Percentiles rank a stretch among this genome's conserved stretches.
Conservation (phyloP, 371 early-diverging fungal genomes). For the Rhizopus delemar region DNA sequence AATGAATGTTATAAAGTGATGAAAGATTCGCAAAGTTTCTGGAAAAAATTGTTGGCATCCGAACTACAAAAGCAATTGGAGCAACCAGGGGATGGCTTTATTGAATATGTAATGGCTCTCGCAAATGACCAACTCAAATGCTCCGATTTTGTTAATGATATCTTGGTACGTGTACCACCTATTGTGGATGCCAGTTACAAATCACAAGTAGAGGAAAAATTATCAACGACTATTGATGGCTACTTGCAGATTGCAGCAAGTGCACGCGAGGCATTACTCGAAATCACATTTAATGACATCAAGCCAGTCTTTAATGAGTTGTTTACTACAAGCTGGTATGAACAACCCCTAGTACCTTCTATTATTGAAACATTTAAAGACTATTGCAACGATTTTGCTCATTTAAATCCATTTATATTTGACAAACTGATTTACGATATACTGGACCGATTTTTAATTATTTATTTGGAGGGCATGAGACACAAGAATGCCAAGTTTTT, state of each 20-base stretch:
- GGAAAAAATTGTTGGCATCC: constrained; percentile 68
- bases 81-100: constrained; percentile 75
- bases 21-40: constrained; percentile 77
- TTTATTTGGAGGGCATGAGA: constrained; percentile 81
- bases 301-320: constrained; percentile 70
- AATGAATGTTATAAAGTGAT: constrained; percentile 83
- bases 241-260: constrained; percentile 80
- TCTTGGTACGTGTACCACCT: constrained; percentile 66
- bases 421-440: constrained; percentile 80
- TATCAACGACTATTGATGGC: constrained; percentile 73
- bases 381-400: constrained; percentile 83
- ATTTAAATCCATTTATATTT: constrained; percentile 86
- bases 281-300: constrained; percentile 83
- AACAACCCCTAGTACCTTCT: constrained; percentile 75
- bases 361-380: constrained; percentile 90
- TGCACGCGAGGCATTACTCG: constrained; percentile 71
- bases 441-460: constrained; percentile 79
- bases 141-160: constrained; percentile 85
- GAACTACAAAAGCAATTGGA: constrained; percentile 80
- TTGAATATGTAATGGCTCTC: constrained; percentile 92
- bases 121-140: constrained; percentile 90
- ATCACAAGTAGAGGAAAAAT: constrained; percentile 57
- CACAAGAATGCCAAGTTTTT: constrained; percentile 78
- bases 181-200: constrained; percentile 71
- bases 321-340: constrained; percentile 89